Conservation (phyloP, 345 rosid genomes). For the Acer campestre region DNA sequence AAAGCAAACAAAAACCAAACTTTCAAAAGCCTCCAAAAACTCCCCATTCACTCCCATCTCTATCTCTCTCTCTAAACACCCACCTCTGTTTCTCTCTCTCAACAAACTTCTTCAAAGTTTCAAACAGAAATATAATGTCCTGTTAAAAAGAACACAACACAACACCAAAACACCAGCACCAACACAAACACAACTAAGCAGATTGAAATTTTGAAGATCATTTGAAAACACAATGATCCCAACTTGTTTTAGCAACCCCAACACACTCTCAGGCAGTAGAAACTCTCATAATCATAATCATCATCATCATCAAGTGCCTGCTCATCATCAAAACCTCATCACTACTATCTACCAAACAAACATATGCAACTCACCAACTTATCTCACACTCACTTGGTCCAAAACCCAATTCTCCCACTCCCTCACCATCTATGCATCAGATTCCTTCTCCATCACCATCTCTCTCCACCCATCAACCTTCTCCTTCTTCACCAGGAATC, state of each 20-base stretch:
- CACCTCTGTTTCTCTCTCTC: background rate
- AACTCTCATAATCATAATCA: constrained; percentile 16
- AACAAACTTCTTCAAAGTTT: background rate
- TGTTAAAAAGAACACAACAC: background rate
- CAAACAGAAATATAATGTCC: background rate
- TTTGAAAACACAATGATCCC: constrained; percentile 42
- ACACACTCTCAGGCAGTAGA: constrained; percentile 25
- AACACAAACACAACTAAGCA: background rate
- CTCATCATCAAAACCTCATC: constrained; percentile 43
- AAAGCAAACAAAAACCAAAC: background rate
- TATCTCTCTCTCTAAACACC: background rate
- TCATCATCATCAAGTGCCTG: constrained; percentile 27
- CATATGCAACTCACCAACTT: constrained; percentile 38
- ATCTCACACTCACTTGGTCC: constrained; percentile 58
- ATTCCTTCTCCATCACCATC: constrained; percentile 51
- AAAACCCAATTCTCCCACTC: constrained; percentile 49
- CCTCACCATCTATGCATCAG: constrained; percentile 47
- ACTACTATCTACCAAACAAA: constrained; percentile 50
- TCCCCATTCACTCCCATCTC: constrained; percentile 17
- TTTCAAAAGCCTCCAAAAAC: constrained; percentile 20
- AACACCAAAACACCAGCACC: background rate
- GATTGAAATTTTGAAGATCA: background rate
- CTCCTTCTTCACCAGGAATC: constrained; percentile 43
- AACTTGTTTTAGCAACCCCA: constrained; percentile 52
- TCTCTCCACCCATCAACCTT: constrained; percentile 46